Evolutionary conservation across 1,284 basidiomycete genomes (phyloP), one percentile per base, ranked within the genome.

Genomic region (Ustilago vetiveriae): DNA sequence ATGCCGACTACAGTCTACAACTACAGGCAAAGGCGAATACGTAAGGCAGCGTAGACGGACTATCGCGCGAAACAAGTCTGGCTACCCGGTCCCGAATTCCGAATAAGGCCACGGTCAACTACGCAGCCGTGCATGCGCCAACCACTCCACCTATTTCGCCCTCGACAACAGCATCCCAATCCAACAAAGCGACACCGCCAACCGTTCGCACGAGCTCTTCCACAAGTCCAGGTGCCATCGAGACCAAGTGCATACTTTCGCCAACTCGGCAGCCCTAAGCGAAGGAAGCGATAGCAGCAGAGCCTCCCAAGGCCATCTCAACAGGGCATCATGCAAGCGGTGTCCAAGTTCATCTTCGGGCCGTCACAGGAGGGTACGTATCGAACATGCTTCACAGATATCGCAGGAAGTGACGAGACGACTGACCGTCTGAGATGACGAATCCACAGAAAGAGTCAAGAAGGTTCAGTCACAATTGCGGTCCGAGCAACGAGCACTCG

Each of bases 271-370:
- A n/a, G n/a, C n/a, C n/a, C n/a, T n/a, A n/a, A n/a, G n/a, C n/a
- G n/a, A n/a, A n/a, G n/a, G n/a, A n/a, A n/a, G n/a, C n/a, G n/a
- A n/a, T n/a, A n/a, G n/a, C n/a, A n/a, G n/a, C n/a, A n/a, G n/a
- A n/a, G n/a, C n/a, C n/a, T n/a, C n/a, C n/a, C n/a, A n/a, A n/a
- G n/a, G n/a, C n/a, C n/a, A n/a, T n/a, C n/a, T n/a, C n/a, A 9
- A 30, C 5, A 54, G 26, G 39, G 16, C 47, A 56, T 24, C 14
- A 93, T 94, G 92, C 91, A 94, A 83, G 85, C 90, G 27, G 89
- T 95, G 72, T 92, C 91, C 76, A 88, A 91, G 45, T 94, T 94
- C 82, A 84, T 98, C 35, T 97, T 96, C 84, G 94, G 94, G 3
- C 94, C 93, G 17, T 91, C 92, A 0, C 90, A 94, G 30, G 93